phyloP scores from a whole-genome alignment of 306 rosid genomes.

The Cicer bijugum region DNA sequence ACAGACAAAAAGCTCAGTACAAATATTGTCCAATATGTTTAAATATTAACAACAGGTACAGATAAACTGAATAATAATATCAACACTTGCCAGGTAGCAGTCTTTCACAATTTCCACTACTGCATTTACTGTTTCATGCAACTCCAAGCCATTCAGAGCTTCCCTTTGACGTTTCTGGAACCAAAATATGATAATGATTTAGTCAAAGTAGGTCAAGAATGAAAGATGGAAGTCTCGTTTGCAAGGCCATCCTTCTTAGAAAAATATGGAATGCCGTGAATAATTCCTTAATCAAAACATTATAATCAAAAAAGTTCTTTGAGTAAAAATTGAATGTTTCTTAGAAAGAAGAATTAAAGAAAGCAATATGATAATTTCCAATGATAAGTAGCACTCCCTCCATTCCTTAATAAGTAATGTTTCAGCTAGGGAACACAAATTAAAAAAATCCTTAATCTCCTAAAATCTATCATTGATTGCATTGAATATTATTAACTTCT shows the following conservation, averaged over 20 bases:
- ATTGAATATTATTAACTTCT: not conserved
- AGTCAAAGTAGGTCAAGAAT: slow-evolving; percentile 32
- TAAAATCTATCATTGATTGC: not conserved
- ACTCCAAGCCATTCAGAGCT: slow-evolving; percentile 55
- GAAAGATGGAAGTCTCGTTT: not conserved
- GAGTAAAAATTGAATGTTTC: slow-evolving; percentile 3
- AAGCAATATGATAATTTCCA: not conserved
- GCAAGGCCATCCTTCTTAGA: slow-evolving; percentile 1
- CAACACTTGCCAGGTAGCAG: slow-evolving; percentile 79
- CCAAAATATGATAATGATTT: slow-evolving; percentile 35
- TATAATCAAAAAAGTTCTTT: not conserved
- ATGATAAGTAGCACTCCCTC: not conserved
- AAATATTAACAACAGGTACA: slow-evolving; percentile 3
- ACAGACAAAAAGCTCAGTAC: slow-evolving; percentile 39
- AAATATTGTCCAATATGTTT: slow-evolving; percentile 5
- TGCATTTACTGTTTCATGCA: slow-evolving; percentile 76
- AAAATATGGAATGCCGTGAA: slow-evolving; percentile 33
- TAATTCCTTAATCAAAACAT: not conserved
- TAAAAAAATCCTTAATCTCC: not conserved
- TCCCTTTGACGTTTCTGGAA: slow-evolving; percentile 81
- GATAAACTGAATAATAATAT: slow-evolving; percentile 33
- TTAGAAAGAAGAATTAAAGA: slow-evolving; percentile 17
- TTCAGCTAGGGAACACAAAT: not conserved
- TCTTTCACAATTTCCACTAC: slow-evolving; percentile 85
- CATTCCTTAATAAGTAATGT: not conserved